Evolutionary conservation across 768 basidiomycete genomes (phyloP).

Genomic region (Leucosporidium scottii): DNA sequence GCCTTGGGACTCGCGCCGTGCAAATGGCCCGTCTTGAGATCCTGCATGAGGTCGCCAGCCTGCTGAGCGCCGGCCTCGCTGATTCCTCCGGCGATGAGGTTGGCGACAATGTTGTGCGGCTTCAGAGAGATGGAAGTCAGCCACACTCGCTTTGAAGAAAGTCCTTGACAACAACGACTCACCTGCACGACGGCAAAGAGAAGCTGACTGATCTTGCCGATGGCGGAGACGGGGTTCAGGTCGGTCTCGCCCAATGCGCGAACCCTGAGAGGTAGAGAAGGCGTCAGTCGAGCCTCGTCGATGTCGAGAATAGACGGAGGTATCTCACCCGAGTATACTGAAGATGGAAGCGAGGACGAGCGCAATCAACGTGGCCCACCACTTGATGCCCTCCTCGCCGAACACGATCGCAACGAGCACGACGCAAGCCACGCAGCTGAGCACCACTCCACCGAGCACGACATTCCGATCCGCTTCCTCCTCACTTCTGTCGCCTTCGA

Average conservation of each 20-base stretch:
- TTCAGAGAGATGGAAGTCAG: conserved; percentile 54
- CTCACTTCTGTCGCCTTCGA: conserved; percentile 35
- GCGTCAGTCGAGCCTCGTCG: background rate
- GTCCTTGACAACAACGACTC: conserved; percentile 45
- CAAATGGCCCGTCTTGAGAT: conserved; percentile 94
- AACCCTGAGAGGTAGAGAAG: conserved; percentile 51
- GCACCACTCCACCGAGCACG: conserved; percentile 59
- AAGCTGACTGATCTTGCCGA: conserved; percentile 90
- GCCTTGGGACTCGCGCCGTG: conserved; percentile 82
- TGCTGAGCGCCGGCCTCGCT: conserved; percentile 92
- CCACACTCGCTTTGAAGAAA: no score
- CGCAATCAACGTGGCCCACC: conserved; percentile 86
- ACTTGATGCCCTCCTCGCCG: conserved; percentile 81
- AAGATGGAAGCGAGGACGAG: conserved; percentile 74
- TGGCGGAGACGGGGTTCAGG: conserved; percentile 67
- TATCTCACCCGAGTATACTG: conserved; percentile 71
- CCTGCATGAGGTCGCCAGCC: conserved; percentile 98
- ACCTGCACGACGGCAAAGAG: conserved; percentile 72
- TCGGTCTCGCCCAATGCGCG: conserved; percentile 94
- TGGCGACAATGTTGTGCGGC: conserved; percentile 74
- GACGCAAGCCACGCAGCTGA: conserved; percentile 63
- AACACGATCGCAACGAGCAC: conserved; percentile 80
- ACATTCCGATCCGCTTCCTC: conserved; percentile 69
- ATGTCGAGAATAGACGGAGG: background rate
- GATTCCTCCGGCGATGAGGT: conserved; percentile 94